Conservation (phyloP, 495 filamentous ascomycete genomes). For the Chaetomidium leptoderma region DNA sequence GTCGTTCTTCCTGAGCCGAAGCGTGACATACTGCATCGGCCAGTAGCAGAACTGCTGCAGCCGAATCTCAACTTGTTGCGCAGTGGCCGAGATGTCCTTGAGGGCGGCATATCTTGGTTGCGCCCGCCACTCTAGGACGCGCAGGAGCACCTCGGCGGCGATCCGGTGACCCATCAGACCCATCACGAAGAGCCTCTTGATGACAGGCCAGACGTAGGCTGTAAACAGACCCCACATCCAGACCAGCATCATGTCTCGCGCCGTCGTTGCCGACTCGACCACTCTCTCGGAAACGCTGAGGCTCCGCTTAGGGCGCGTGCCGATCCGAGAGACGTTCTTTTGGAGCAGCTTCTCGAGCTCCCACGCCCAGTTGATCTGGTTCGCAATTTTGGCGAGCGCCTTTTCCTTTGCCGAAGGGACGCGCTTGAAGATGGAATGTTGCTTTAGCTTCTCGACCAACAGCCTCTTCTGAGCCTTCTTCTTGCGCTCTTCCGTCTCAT, state of each 20-base stretch:
- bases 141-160: slow-evolving; percentile 73
- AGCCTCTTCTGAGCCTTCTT: slow-evolving; percentile 50
- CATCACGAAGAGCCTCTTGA: slow-evolving; percentile 67
- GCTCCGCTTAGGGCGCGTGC: slow-evolving; percentile 71
- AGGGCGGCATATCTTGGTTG: slow-evolving; percentile 75
- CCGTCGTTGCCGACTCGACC: slow-evolving; percentile 83
- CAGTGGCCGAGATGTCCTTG: slow-evolving; percentile 93
- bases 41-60: slow-evolving; percentile 99
- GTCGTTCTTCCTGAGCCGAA: slow-evolving; percentile 81
- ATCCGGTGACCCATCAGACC: slow-evolving; percentile 76
- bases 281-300: slow-evolving; percentile 93
- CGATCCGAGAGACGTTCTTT: slow-evolving; percentile 79
- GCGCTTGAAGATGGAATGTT: slow-evolving; percentile 78
- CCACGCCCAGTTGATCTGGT: slow-evolving; percentile 94
- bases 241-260: slow-evolving; percentile 69
- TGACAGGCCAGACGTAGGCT: slow-evolving; percentile 72
- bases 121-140: slow-evolving; percentile 81
- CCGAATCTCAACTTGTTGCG: slow-evolving; percentile 97
- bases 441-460: slow-evolving; percentile 82
- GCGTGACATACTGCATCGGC: slow-evolving; percentile 91
- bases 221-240: slow-evolving; percentile 67
- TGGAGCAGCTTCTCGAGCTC: slow-evolving; percentile 80
- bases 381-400: slow-evolving; percentile 74
- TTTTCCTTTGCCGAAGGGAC: slow-evolving; percentile 76
- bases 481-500: slow-evolving; percentile 56